Conservation (phyloP, 331 rosid genomes). For the Malus hybrid region DNA sequence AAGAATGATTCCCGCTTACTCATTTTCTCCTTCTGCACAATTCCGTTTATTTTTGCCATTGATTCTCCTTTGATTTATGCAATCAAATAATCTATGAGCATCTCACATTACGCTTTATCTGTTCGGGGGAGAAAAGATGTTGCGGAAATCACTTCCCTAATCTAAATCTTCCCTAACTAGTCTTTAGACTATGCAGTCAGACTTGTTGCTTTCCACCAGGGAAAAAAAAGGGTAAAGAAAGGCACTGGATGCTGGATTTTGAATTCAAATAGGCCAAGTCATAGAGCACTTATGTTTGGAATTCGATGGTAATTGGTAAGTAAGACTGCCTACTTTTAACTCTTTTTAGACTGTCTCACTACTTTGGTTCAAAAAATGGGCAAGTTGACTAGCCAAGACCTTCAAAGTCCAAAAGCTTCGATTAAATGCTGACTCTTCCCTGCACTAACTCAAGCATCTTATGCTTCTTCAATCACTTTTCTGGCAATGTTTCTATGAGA, state of each 20-base stretch:
- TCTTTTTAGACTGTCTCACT: neutral
- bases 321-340: neutral
- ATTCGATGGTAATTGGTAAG: neutral
- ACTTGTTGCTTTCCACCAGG: neutral
- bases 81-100: neutral
- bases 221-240: neutral
- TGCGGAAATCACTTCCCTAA: too few relatives aligned
- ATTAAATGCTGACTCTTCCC: conserved; percentile 28
- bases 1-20: too few relatives aligned
- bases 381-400: conserved; percentile 28
- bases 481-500: conserved; percentile 7
- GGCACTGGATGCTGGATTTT: neutral
- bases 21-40: too few relatives aligned
- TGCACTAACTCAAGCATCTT: conserved; percentile 29
- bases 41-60: too few relatives aligned
- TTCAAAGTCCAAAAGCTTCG: neutral
- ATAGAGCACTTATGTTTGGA: neutral
- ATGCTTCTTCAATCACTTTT: conserved; percentile 8
- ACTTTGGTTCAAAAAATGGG: neutral
- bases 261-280: neutral
- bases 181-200: neutral
- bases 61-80: too few relatives aligned
- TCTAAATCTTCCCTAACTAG: too few relatives aligned
- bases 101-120: neutral
- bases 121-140: too few relatives aligned